These are phyloP conservation scores for Neonectria magnoliae DNA, from an alignment of 2,329 filamentous ascomycete genomes.

Conservation along the genomic window DNA sequence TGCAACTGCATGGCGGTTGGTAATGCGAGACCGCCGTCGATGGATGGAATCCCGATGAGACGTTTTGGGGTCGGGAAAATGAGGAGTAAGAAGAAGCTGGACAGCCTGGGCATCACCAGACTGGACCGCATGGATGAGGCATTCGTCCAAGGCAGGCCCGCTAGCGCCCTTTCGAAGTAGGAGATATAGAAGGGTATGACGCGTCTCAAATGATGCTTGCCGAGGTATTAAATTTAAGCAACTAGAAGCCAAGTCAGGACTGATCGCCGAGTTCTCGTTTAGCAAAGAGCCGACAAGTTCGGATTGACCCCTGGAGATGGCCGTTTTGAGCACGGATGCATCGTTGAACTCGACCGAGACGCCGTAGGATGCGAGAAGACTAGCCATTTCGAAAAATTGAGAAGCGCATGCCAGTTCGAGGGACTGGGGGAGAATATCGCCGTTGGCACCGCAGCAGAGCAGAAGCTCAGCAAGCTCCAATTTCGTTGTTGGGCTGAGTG, in stretches of 20 bases:
- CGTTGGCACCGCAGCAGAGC: slow-evolving; percentile 66
- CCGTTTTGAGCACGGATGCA: slow-evolving; percentile 59
- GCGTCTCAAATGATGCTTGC: slow-evolving; percentile 56
- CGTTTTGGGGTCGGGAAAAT: slow-evolving; percentile 51
- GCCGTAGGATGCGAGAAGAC: slow-evolving; percentile 62
- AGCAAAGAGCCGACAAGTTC: slow-evolving; percentile 60
- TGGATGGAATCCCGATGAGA: slow-evolving; percentile 27
- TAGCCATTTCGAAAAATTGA: slow-evolving; percentile 64
- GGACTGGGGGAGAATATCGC: slow-evolving; percentile 59
- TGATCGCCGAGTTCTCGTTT: slow-evolving; percentile 54
- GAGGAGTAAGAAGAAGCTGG: slow-evolving; percentile 60
- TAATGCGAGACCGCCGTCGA: slow-evolving; percentile 42
- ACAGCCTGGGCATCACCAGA: slow-evolving; percentile 59
- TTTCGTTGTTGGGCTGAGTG: slow-evolving; percentile 60
- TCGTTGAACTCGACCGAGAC: slow-evolving; percentile 65
- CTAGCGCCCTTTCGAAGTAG: slow-evolving; percentile 62
- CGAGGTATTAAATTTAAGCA: slow-evolving; percentile 62
- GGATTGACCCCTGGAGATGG: slow-evolving; percentile 56
- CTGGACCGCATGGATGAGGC: slow-evolving; percentile 60
- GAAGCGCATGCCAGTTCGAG: slow-evolving; percentile 60
- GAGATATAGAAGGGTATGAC: slow-evolving; percentile 55
- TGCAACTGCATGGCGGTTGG: slow-evolving; percentile 59
- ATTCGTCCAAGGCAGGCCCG: slow-evolving; percentile 58
- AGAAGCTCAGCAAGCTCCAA: slow-evolving; percentile 64
- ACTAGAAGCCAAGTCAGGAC: slow-evolving; percentile 57